Evolutionary conservation across 164 flowering plant genomes (phyloP).

Genomic region (Santalum album): DNA sequence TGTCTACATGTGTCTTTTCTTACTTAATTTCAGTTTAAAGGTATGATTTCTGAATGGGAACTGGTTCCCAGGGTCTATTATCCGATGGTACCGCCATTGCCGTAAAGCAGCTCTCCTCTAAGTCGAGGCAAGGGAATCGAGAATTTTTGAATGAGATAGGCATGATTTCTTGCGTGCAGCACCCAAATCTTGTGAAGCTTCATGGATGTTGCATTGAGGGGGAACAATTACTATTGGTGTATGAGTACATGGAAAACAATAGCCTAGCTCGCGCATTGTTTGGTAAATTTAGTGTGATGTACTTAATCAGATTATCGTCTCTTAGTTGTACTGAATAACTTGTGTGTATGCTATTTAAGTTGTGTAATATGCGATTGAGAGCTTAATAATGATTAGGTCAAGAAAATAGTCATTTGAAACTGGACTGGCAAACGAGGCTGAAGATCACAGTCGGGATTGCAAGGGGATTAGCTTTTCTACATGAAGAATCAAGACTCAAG

Average conservation of each 20-base stretch:
- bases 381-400: constrained; percentile 12
- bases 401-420: constrained; percentile 12
- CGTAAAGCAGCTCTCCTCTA: constrained; percentile 36
- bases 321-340: not conserved
- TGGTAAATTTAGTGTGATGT: constrained; percentile 13
- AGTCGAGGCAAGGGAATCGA: constrained; percentile 38
- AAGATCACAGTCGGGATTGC: constrained; percentile 42
- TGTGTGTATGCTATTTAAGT: not conserved
- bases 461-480: constrained; percentile 43
- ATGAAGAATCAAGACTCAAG: constrained; percentile 41
- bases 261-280: constrained; percentile 35
- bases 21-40: too few species aligned
- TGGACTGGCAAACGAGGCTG: constrained; percentile 35
- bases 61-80: constrained; percentile 17
- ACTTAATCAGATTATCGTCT: not conserved
- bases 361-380: not conserved
- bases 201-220: constrained; percentile 37
- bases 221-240: constrained; percentile 29
- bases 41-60: not conserved
- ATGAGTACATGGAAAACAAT: constrained; percentile 44
- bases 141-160: constrained; percentile 41
- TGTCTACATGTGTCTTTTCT: too few species aligned
- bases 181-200: constrained; percentile 38
- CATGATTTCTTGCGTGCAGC: constrained; percentile 33
- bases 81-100: constrained; percentile 33